These are phyloP conservation scores for Venturiaceae sp. DNA, from an alignment of 2,329 filamentous ascomycete species.

Conservation along the genomic window DNA sequence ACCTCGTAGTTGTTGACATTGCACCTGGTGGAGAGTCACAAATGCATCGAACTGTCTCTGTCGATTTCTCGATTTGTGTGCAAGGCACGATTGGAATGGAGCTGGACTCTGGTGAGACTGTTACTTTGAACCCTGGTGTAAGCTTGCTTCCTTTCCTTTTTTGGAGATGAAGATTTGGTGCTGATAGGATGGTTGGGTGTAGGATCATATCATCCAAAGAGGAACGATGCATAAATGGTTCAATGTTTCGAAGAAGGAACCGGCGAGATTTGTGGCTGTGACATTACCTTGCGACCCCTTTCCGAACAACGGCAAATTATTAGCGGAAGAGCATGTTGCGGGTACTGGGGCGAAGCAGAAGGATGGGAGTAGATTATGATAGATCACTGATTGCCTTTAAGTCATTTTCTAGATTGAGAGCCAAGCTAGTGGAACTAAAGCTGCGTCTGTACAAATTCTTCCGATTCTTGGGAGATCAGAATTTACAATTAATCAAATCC, in stretches of 20 bases:
- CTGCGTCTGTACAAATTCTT: no score
- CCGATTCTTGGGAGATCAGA: no score
- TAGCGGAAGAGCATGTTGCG: slow-evolving; percentile 13
- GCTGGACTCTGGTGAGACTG: slow-evolving; percentile 12
- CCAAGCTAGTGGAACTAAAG: no score
- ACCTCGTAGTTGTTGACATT: slow-evolving; percentile 13
- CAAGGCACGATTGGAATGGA: slow-evolving; percentile 13
- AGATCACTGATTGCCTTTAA: no score
- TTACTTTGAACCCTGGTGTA: slow-evolving; percentile 13
- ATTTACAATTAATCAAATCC: no score
- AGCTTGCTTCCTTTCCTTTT: not conserved
- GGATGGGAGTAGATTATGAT: slow-evolving; percentile 9
- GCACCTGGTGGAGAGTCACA: slow-evolving; percentile 10
- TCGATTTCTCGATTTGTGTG: slow-evolving; percentile 16
- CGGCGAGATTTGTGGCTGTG: slow-evolving; percentile 15
- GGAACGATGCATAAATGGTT: slow-evolving; percentile 18
- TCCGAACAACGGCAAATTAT: slow-evolving; percentile 15
- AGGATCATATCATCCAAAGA: slow-evolving; percentile 16
- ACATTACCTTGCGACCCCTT: slow-evolving; percentile 17
- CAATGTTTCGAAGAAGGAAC: slow-evolving; percentile 13
- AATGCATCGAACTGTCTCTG: slow-evolving; percentile 14
- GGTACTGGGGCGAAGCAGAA: slow-evolving; percentile 9
- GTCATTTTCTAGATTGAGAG: no score
- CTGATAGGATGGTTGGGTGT: not conserved
- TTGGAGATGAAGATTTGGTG: not conserved